Evolutionary conservation across 1,284 basidiomycete genomes (phyloP), one percentile per base, ranked within the genome.

Genomic region (Schizophyllum amplum): DNA sequence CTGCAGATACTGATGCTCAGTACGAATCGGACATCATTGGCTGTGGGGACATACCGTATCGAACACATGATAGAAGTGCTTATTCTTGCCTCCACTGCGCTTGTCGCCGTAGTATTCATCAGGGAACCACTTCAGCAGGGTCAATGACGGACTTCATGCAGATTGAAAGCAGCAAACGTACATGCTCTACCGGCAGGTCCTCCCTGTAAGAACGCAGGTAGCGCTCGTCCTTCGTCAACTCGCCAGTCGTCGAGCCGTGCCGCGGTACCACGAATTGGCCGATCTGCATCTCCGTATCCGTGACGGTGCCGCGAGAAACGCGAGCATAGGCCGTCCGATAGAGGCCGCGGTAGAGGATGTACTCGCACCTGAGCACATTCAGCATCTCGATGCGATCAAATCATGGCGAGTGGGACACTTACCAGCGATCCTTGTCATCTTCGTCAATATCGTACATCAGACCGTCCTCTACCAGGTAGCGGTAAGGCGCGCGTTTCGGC

Each of bases 321-420:
- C 87, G 80, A 4, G 82, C 85, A 64, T 89, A 89, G n/a, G 82
- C 78, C 2, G 90, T 88, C 23, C 90, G 79, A 73, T 92, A 90
- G 25, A 94, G 66, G 1, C 87, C 88, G 20, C 91, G 81, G 69
- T 92, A 95, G 23, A 92, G 74, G 52, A 95, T 90, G 65, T 94
- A 94, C 75, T 94, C 88, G 72, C 92, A 94, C 88, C 89, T 87
- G 57, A 22, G 62, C 21, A 24, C 1, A 24, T 33, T 46, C 7
- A 17, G 48, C 33, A 47, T 42, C 24, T 3, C 15, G n/a, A 56
- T 24, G 1, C 27, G 26, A 0, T 49, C 57, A 5, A 27, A 20
- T 17, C 20, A 7, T 17, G 24, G 42, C 20, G 20, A 21, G 15
- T 5, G 20, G 54, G 27, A 27, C 15, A 67, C 76, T 58, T 61